These are phyloP conservation scores for Veloboletus limbatus DNA, from an alignment of 1,284 basidiomycete species.

Conservation along the genomic window DNA sequence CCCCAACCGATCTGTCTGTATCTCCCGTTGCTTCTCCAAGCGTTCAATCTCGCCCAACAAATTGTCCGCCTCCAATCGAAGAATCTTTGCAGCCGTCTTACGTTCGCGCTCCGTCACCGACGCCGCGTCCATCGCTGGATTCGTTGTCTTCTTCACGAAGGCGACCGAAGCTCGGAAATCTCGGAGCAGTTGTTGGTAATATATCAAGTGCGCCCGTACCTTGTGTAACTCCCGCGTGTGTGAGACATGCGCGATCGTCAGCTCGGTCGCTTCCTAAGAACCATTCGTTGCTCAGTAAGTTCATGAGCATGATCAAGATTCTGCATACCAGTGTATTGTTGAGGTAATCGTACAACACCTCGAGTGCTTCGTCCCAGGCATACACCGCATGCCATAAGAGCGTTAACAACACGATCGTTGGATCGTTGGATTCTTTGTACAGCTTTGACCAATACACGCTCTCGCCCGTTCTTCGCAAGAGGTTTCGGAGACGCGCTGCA, in stretches of 20 bases:
- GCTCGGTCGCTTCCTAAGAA: not conserved
- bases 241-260: not conserved
- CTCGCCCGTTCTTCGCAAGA: too few species aligned
- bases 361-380: conserved; percentile 52
- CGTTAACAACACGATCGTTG: conserved; percentile 46
- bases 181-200: conserved; percentile 45
- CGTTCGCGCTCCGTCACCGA: conserved; percentile 9
- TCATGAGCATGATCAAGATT: too few species aligned
- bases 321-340: conserved; percentile 24
- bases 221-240: conserved; percentile 43
- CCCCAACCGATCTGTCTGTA: conserved; percentile 43
- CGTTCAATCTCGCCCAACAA: conserved; percentile 42
- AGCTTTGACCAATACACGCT: too few species aligned
- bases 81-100: conserved; percentile 23
- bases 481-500: conserved; percentile 38
- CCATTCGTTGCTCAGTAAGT: too few species aligned
- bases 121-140: conserved; percentile 36
- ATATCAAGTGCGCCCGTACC: conserved; percentile 47
- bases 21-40: conserved; percentile 40
- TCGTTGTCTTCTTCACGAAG: conserved; percentile 42
- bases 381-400: conserved; percentile 53
- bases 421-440: conserved; percentile 42
- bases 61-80: conserved; percentile 40
- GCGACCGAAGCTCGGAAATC: conserved; percentile 46
- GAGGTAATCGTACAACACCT: conserved; percentile 44